phyloP scores from a whole-genome alignment of 768 basidiomycete genomes.

The Boletus subcaerulescens region DNA sequence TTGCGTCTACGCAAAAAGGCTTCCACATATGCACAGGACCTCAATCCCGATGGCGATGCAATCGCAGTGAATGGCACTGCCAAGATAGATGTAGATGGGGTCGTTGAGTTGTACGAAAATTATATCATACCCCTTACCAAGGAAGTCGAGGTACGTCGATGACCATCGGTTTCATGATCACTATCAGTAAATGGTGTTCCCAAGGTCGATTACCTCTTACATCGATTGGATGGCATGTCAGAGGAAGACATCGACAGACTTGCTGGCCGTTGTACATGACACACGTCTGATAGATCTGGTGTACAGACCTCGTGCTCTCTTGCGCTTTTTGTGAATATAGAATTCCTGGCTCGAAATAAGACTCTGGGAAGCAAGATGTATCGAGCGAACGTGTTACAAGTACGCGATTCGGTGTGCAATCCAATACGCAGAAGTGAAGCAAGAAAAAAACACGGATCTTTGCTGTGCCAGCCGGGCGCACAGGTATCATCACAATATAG shows the following conservation, averaged over 20 bases:
- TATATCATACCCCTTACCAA: conserved; percentile 97
- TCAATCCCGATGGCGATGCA: conserved; percentile 64
- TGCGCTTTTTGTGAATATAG: conserved; percentile 5
- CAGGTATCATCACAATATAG: conserved; percentile 18
- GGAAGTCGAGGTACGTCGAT: conserved; percentile 84
- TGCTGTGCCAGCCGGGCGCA: conserved; percentile 7
- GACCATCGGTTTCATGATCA: background rate
- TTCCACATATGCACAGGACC: conserved; percentile 74
- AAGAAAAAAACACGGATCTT: conserved; percentile 23
- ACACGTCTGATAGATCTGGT: background rate
- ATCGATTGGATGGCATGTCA: conserved; percentile 81
- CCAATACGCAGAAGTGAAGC: conserved; percentile 17
- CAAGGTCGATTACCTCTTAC: conserved; percentile 94
- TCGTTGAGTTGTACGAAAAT: conserved; percentile 90
- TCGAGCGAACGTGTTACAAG: conserved; percentile 24
- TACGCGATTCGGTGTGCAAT: conserved; percentile 20
- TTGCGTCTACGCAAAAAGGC: conserved; percentile 84
- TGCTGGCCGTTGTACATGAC: conserved; percentile 19
- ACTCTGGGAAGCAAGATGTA: conserved; percentile 19
- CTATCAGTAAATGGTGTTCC: background rate
- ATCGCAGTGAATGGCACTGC: conserved; percentile 35
- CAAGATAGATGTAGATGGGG: conserved; percentile 91
- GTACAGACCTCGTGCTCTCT: background rate
- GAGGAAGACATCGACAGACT: conserved; percentile 75
- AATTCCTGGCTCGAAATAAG: background rate